Conservation (phyloP, 805 yeast species). For the Cyberlindnera lachancei region DNA sequence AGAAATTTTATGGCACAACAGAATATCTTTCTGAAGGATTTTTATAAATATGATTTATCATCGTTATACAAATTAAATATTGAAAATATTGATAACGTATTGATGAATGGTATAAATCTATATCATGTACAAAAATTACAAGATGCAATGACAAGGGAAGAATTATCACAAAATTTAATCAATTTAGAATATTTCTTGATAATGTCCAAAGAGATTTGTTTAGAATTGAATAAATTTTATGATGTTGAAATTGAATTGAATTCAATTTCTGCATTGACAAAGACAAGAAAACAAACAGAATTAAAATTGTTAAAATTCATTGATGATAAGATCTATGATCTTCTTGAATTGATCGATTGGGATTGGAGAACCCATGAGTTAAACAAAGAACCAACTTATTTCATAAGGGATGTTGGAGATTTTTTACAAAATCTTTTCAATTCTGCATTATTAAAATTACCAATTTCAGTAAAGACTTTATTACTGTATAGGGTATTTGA, state of each 20-base stretch:
- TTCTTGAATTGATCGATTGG: conserved; percentile 78
- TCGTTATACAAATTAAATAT: conserved; percentile 53
- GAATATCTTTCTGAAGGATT: conserved; percentile 57
- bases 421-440: conserved; percentile 80
- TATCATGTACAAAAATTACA: conserved; percentile 55
- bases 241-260: conserved; percentile 36
- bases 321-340: conserved; percentile 69
- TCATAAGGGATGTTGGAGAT: conserved; percentile 76
- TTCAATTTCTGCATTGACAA: conserved; percentile 48
- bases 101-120: conserved; percentile 58
- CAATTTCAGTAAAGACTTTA: conserved; percentile 66
- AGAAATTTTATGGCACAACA: conserved; percentile 58
- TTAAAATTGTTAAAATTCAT: conserved; percentile 74
- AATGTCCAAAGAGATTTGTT: conserved; percentile 60
- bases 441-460: conserved; percentile 76
- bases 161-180: conserved; percentile 79
- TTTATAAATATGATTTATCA: conserved; percentile 53
- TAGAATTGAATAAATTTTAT: conserved; percentile 27
- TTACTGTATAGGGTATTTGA: conserved; percentile 86
- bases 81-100: conserved; percentile 57
- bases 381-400: conserved; percentile 59
- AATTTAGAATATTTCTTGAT: conserved; percentile 80
- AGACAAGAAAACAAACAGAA: conserved; percentile 67
- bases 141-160: conserved; percentile 71
- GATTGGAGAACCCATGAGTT: conserved; percentile 61